Conservation (phyloP, 495 filamentous ascomycete genomes). For the Aspergillus ostianus region DNA sequence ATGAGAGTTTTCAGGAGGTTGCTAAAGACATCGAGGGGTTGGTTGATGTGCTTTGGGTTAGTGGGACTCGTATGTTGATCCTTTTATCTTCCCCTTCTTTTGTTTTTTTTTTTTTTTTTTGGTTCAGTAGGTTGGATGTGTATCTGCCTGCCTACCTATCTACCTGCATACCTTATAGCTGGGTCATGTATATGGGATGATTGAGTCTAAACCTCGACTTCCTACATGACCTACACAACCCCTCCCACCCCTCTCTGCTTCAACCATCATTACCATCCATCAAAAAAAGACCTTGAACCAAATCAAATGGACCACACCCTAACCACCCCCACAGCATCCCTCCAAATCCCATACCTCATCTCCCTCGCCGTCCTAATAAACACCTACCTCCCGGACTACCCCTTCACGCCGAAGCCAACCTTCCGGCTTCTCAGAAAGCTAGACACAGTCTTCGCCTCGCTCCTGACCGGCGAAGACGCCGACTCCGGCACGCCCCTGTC, state of each 20-base stretch:
- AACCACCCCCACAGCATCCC: constrained; percentile 51
- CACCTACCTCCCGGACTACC: constrained; percentile 63
- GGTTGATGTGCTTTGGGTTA: constrained; percentile 78
- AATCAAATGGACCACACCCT: too few relatives aligned
- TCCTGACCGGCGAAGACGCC: constrained; percentile 65
- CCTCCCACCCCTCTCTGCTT: too few relatives aligned
- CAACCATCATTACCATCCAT: too few relatives aligned
- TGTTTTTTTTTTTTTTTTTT: neutral
- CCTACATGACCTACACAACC: neutral
- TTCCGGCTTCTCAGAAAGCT: constrained; percentile 72
- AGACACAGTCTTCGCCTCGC: constrained; percentile 70
- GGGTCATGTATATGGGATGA: too few relatives aligned
- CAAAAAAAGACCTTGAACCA: too few relatives aligned
- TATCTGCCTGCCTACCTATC: too few relatives aligned
- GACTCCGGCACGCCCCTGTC: constrained; percentile 63
- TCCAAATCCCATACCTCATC: constrained; percentile 83
- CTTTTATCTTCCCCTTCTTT: neutral
- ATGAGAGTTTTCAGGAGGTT: constrained; percentile 65
- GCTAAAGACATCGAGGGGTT: constrained; percentile 67
- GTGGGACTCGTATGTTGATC: constrained; percentile 68
- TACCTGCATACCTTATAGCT: too few relatives aligned
- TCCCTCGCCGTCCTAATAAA: constrained; percentile 68
- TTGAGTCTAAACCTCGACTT: neutral
- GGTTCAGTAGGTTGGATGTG: neutral
- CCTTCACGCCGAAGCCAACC: constrained; percentile 60